These are phyloP conservation scores for Gnetum montanum DNA, from an alignment of 75 land plant species.

Conservation along the genomic window DNA sequence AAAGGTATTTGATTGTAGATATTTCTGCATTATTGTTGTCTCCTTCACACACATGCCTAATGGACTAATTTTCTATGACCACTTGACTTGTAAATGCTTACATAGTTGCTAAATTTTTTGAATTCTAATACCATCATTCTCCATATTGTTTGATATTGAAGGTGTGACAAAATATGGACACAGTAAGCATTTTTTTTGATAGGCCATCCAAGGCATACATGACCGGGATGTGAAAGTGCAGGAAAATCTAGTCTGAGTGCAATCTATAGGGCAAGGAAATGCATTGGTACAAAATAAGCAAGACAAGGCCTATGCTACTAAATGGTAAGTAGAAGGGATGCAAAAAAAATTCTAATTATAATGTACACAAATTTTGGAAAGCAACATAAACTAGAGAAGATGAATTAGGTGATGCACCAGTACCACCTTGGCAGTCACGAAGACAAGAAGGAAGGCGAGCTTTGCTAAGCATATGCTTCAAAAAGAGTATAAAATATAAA, in stretches of 20 bases:
- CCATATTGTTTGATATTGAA: too few relatives aligned
- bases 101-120: too few relatives aligned
- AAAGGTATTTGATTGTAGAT: too few relatives aligned
- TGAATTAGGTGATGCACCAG: conserved; percentile 99
- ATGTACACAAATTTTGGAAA: conserved; percentile 75
- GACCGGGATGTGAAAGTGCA: conserved; percentile 80
- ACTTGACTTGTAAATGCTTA: too few relatives aligned
- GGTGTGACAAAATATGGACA: conserved; percentile 85
- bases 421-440: conserved; percentile 81
- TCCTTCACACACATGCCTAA: too few relatives aligned
- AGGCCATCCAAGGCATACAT: conserved; percentile 88
- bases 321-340: conserved; percentile 77
- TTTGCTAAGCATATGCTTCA: too few relatives aligned
- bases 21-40: too few relatives aligned
- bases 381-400: conserved; percentile 75
- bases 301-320: conserved; percentile 81
- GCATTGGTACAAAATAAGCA: conserved; percentile 96
- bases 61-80: too few relatives aligned
- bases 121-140: too few relatives aligned
- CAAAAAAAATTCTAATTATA: conserved; percentile 90
- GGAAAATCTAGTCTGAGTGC: conserved; percentile 72
- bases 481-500: too few relatives aligned
- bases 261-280: conserved; percentile 59
- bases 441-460: conserved; percentile 95
- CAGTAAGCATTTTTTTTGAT: conserved; percentile 82